Conservation (phyloP, 2,329 filamentous ascomycete species). For the Fonsecaea nubica region DNA sequence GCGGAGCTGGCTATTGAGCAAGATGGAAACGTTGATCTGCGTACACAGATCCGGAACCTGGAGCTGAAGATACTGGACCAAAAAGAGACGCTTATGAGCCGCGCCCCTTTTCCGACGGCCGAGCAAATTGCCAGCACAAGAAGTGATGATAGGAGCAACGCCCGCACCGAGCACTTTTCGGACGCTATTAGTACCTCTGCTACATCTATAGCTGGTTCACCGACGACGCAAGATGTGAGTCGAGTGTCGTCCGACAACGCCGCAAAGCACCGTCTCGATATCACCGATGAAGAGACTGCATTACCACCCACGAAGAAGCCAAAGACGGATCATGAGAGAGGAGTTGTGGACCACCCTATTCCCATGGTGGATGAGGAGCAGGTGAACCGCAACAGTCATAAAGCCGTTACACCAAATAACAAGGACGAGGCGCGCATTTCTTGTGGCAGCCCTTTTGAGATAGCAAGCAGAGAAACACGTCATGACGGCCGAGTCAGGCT, state of each 20-base stretch:
- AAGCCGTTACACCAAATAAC: background rate
- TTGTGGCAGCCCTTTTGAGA: background rate
- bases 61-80: conserved; percentile 6
- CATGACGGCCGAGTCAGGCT: conserved; percentile 22
- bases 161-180: background rate
- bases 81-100: conserved; percentile 6
- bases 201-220: background rate
- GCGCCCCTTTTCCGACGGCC: conserved; percentile 1
- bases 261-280: conserved; percentile 2
- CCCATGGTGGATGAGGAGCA: background rate
- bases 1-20: background rate
- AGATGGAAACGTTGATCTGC: background rate
- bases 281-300: background rate
- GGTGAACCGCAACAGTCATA: background rate
- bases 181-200: background rate
- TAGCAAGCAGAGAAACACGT: background rate
- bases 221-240: background rate
- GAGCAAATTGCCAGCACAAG: conserved; percentile 2
- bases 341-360: background rate
- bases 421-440: background rate
- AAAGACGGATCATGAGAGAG: conserved; percentile 1
- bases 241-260: background rate
- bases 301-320: conserved; percentile 13
- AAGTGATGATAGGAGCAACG: background rate
- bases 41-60: background rate